Conservation (phyloP, 2,329 filamentous ascomycete species). For the Aureobasidium sp. region DNA sequence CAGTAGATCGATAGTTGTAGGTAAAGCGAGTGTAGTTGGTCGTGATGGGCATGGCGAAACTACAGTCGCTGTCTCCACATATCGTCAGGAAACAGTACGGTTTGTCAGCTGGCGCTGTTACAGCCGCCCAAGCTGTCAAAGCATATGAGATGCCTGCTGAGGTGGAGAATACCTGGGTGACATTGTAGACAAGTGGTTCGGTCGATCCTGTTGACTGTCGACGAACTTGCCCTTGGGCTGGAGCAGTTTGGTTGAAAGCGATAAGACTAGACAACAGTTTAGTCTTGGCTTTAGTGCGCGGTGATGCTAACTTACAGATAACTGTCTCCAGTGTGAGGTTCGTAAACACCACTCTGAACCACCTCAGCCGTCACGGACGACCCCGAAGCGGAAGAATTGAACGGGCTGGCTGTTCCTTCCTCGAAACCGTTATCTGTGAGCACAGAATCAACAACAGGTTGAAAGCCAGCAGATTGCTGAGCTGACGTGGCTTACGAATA, state of each 20-base stretch:
- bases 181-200: neutral
- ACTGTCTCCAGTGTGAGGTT: neutral
- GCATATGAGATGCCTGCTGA: neutral
- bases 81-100: neutral
- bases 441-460: neutral
- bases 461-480: neutral
- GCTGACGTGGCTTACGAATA: neutral
- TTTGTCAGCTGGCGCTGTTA: neutral
- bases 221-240: neutral
- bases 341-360: neutral
- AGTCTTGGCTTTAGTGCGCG: neutral
- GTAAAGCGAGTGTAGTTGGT: neutral
- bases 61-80: neutral
- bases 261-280: neutral
- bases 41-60: neutral
- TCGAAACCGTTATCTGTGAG: neutral
- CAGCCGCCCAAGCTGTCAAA: neutral
- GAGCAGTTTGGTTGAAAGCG: neutral
- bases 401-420: neutral
- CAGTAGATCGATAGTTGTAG: neutral
- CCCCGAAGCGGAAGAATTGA: neutral
- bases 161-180: neutral
- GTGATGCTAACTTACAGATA: neutral
- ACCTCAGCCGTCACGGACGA: neutral
- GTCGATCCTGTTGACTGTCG: neutral